These are phyloP conservation scores for Malassezia dermatis DNA, from an alignment of 1,284 basidiomycete genomes.

Conservation along the genomic window DNA sequence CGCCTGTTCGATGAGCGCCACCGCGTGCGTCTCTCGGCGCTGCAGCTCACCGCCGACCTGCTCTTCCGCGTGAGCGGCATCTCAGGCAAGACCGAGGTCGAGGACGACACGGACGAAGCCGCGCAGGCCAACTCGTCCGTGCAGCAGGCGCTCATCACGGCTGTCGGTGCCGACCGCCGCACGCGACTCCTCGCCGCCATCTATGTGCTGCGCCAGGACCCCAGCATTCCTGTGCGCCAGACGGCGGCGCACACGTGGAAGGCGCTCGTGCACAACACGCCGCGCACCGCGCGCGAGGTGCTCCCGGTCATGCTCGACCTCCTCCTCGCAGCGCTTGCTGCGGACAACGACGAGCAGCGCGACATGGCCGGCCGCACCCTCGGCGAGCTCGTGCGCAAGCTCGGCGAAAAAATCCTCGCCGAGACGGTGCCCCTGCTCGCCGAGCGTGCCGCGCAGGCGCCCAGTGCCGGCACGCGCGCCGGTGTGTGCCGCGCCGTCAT, in stretches of 20 bases:
- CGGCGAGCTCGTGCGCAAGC: conserved; percentile 80
- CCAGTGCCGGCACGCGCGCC: conserved; percentile 65
- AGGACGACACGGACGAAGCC: conserved; percentile 67
- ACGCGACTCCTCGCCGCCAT: conserved; percentile 82
- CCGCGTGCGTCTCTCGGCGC: conserved; percentile 82
- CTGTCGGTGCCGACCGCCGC: conserved; percentile 75
- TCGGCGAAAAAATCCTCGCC: conserved; percentile 80
- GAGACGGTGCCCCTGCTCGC: conserved; percentile 73
- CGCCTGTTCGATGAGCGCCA: conserved; percentile 91
- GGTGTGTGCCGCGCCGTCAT: conserved; percentile 79
- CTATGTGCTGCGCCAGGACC: conserved; percentile 88
- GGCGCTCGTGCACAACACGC: conserved; percentile 72
- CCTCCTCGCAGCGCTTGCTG: conserved; percentile 67
- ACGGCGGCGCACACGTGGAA: conserved; percentile 97
- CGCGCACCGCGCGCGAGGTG: conserved; percentile 71
- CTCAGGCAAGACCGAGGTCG: conserved; percentile 73
- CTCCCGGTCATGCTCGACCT: conserved; percentile 57
- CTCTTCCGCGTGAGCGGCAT: conserved; percentile 98
- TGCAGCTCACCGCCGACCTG: conserved; percentile 88
- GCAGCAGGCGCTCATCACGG: conserved; percentile 71
- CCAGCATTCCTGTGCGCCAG: conserved; percentile 77
- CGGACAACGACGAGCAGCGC: conserved; percentile 71
- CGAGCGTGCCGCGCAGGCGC: conserved; percentile 55
- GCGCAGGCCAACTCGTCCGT: conserved; percentile 45
- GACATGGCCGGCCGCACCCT: conserved; percentile 57